A percentile compares a stretch with the other conserved stretches of the same genome.
Conservation (phyloP, 176 grass and related monocot genomes). For the Oryza meridionalis region DNA sequence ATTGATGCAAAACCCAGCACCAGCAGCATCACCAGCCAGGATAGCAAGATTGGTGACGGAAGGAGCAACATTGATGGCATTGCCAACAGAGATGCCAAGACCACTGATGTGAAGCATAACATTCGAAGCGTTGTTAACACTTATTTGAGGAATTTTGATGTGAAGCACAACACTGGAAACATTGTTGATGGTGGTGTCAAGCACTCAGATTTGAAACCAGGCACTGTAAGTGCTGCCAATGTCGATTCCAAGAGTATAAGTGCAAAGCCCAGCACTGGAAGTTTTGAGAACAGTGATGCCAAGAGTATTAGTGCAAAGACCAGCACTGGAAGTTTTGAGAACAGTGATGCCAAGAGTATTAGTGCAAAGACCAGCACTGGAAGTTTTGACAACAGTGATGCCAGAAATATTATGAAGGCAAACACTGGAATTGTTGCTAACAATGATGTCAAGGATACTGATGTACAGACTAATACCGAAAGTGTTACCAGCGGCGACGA, state of each 20-base stretch:
- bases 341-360: constrained; percentile 33
- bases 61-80: constrained; percentile 6
- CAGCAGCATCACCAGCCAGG: constrained; percentile 32
- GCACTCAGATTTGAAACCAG: constrained; percentile 42
- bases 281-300: constrained; percentile 31
- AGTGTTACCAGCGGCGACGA: constrained; percentile 25
- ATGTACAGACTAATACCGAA: constrained; percentile 37
- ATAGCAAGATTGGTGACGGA: constrained; percentile 33
- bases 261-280: constrained; percentile 18
- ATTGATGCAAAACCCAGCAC: constrained; percentile 31
- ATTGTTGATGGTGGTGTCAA: constrained; percentile 36
- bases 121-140: constrained; percentile 52
- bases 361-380: constrained; percentile 14
- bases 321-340: constrained; percentile 17
- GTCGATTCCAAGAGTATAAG: constrained; percentile 29
- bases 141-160: constrained; percentile 61
- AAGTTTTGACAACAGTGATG: constrained; percentile 35
- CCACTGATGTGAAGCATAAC: constrained; percentile 41
- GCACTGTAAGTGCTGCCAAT: constrained; percentile 31
- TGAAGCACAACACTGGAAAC: constrained; percentile 39
- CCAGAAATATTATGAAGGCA: constrained; percentile 10
- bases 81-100: constrained; percentile 39
- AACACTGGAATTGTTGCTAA: constrained; percentile 28
- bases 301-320: constrained; percentile 24
- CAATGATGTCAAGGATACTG: constrained; percentile 31